Conservation (phyloP, 2,329 filamentous ascomycete species). For the Verticillium dahliae region DNA sequence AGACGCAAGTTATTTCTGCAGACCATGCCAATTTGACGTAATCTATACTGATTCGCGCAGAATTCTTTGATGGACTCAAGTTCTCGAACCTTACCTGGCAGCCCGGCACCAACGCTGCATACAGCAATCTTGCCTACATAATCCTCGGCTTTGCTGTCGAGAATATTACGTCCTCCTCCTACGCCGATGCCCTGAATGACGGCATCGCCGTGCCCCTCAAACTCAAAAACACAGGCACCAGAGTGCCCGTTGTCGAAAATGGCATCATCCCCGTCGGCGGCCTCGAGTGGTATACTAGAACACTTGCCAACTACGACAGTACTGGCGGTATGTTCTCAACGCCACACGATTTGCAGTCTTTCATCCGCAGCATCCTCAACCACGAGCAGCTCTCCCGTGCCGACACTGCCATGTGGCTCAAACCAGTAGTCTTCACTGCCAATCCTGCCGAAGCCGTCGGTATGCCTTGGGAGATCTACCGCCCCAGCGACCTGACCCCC, state of each 20-base stretch:
- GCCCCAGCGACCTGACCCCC: constrained; percentile 21
- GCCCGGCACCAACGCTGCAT: constrained; percentile 12
- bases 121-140: constrained; percentile 15
- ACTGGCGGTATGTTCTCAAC: constrained; percentile 36
- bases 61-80: constrained; percentile 12
- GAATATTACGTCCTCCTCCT: constrained; percentile 12
- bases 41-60: not conserved
- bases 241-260: constrained; percentile 19
- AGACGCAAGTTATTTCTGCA: not conserved
- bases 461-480: constrained; percentile 25
- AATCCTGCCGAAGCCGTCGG: constrained; percentile 28
- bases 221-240: constrained; percentile 32
- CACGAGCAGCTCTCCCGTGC: constrained; percentile 28
- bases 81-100: constrained; percentile 10
- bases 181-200: constrained; percentile 21
- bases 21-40: not conserved
- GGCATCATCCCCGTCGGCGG: constrained; percentile 26
- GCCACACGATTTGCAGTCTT: constrained; percentile 31
- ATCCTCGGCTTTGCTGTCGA: constrained; percentile 15
- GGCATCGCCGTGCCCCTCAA: constrained; percentile 33
- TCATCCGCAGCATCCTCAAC: constrained; percentile 33
- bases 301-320: constrained; percentile 26
- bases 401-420: constrained; percentile 38
- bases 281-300: constrained; percentile 24
- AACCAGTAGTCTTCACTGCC: constrained; percentile 32